Evolutionary conservation across 225 moss, liverwort and hornwort species (phyloP).

Genomic region (Rhytidiadelphus loreus): DNA sequence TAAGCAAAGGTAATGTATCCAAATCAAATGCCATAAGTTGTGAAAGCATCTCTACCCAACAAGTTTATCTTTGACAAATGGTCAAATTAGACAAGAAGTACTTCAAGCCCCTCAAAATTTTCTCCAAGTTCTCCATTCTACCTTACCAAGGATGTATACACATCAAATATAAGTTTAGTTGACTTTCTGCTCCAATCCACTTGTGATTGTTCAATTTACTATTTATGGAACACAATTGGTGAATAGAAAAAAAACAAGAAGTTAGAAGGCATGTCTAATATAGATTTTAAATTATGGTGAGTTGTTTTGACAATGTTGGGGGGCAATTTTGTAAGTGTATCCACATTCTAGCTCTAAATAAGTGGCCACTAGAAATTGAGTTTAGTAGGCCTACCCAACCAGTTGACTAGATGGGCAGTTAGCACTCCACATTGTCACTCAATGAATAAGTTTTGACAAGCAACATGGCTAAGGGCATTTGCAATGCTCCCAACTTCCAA

Average conservation of each 20-base stretch:
- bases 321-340: neutral
- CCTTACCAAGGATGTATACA: fast-evolving
- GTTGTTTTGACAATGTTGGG: fast-evolving
- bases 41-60: neutral
- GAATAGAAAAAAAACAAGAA: fast-evolving
- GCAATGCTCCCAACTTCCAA: too few relatives aligned
- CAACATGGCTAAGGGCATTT: neutral
- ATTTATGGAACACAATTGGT: neutral
- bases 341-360: neutral
- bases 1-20: neutral
- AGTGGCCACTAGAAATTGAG: neutral
- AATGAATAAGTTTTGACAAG: fast-evolving
- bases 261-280: neutral
- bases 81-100: neutral
- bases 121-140: neutral
- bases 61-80: neutral
- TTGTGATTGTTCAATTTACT: neutral
- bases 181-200: neutral
- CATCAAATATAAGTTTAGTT: neutral
- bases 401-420: fast-evolving
- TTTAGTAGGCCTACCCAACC: fast-evolving
- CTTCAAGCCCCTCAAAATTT: neutral
- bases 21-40: neutral
- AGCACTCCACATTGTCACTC: fast-evolving
- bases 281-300: neutral